Conservation (phyloP, 805 yeast species). For the Kuraishia borneana region DNA sequence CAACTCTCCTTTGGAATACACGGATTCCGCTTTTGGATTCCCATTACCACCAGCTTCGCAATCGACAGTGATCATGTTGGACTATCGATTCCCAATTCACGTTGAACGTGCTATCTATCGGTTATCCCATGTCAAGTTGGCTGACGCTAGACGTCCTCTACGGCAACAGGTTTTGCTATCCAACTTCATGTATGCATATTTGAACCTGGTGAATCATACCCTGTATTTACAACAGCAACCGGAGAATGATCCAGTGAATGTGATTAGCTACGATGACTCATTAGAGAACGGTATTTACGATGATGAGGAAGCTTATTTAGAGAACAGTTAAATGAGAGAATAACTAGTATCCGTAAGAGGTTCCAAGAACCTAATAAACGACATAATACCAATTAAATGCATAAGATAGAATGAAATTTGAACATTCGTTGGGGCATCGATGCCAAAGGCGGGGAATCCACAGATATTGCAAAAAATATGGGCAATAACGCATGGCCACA, state of each 20-base stretch:
- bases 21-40: constrained; percentile 81
- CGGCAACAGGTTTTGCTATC: constrained; percentile 88
- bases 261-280: constrained; percentile 1
- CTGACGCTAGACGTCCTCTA: constrained; percentile 85
- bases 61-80: constrained; percentile 71
- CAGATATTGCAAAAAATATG: constrained; percentile 62
- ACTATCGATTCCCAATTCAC: constrained; percentile 83
- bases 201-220: constrained; percentile 90
- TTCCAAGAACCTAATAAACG: constrained; percentile 21
- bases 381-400: constrained; percentile 29
- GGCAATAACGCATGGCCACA: constrained; percentile 46
- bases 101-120: constrained; percentile 94
- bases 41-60: constrained; percentile 74
- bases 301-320: constrained; percentile 1
- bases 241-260: constrained; percentile 1
- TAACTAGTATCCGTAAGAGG: constrained; percentile 13
- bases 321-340: constrained; percentile 2
- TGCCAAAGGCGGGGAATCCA: constrained; percentile 44
- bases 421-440: constrained; percentile 11
- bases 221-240: constrained; percentile 56
- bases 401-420: constrained; percentile 24
- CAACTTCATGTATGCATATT: constrained; percentile 95
- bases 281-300: background rate
- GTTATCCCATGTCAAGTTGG: constrained; percentile 82
- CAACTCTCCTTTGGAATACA: constrained; percentile 45